Evolutionary conservation across 108 stramenopile genomes (phyloP), one percentile per base, ranked within the genome.

Genomic region (Bacterosira constricta): DNA sequence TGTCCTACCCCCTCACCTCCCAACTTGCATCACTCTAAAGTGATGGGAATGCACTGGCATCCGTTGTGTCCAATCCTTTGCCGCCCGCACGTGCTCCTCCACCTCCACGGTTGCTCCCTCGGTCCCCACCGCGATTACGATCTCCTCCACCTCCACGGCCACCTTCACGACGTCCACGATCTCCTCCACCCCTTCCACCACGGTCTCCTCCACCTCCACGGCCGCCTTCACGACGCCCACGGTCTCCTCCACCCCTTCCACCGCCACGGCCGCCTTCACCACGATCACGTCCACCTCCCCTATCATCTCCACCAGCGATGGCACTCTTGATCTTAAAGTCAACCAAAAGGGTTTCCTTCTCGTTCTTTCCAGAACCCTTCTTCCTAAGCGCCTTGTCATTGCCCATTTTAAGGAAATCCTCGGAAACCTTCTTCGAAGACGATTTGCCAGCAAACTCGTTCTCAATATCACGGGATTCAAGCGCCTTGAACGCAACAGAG

Each of bases 321-420:
- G 73, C 54, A 38, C 75, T 75, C 50, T 66, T 83, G 62, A 88
- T 82, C 47, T 82, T 88, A 69, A 95, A 93, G 59, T 86, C 89
- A 67, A 90, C 65, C 13, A 86, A 85, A 42, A 91, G 76, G n/a
- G 75, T 79, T 55, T 83, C 73, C 80, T 88, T 89, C 37, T 65
- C 77, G 34, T 87, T 77, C 63, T 86, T 83, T 32, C 76, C 64
- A 34, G 84, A 71, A 11, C 56, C 76, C 54, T 75, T 83, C 76
- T 81, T 76, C 47, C 68, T 83, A 53, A 80, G 83, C 58, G 79
- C 67, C 81, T 93, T 93, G 20, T 87, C 91, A 10, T 77, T 81
- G 49, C 91, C 93, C 89, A 93, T 90, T 29, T 83, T 79, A 63
- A 96, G 64, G 84, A 90, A 94, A 65, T 91, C 86, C 57, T 86